Evolutionary conservation across 2,329 filamentous ascomycete genomes (phyloP), one percentile per base, ranked within the genome.

Genomic region (Fusarium verticillioides): DNA sequence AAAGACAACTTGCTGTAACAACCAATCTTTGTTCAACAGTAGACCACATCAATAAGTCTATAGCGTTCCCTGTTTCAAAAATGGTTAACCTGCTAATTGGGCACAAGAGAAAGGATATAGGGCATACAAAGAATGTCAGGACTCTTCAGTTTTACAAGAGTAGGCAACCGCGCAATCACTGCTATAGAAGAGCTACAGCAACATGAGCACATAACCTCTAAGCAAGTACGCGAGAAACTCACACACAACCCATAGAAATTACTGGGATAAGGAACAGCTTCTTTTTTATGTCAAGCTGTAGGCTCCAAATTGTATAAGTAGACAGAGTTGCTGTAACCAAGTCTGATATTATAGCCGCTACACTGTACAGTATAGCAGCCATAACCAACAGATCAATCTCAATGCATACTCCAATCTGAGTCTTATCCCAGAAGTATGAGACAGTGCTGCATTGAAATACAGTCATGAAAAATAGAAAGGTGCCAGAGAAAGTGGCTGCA

Each of bases 211-310:
- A 43, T 43, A 23, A 16, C n/a, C 2, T 10, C 40, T 0, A 23
- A 0, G 15, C 1, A 10, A 16, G 5, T 10, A 4, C 3, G 3
- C 9, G 0, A 6, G 5, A 16, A 23, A 23, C 40, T 23, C 9
- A 43, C n/a, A 43, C 13, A 16, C 40, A 43, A 7, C 40, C 40
- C n/a, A 43, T 16, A 16, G 40, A 43, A 0, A 23, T 1, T 16
- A 13, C n/a, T 10, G n/a, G 40, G 9, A 43, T 23, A 7, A 43
- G n/a, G 0, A 16, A 16, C 10, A 43, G 5, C 13, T 43, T 43
- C 40, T 43, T 43, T 5, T 23, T 10, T 3, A 6, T 23, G 9
- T 10, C n/a, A 43, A 43, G 13, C 9, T 43, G 40, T 4, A 43
- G 40, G 9, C 3, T 43, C 40, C n/a, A 43, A 23, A 43, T 43